Percentiles rank a stretch among this genome's conserved stretches.
These are phyloP conservation scores for Parascedosporium putredinis DNA, from an alignment of 2,329 filamentous ascomycete species.

Conservation along the genomic window DNA sequence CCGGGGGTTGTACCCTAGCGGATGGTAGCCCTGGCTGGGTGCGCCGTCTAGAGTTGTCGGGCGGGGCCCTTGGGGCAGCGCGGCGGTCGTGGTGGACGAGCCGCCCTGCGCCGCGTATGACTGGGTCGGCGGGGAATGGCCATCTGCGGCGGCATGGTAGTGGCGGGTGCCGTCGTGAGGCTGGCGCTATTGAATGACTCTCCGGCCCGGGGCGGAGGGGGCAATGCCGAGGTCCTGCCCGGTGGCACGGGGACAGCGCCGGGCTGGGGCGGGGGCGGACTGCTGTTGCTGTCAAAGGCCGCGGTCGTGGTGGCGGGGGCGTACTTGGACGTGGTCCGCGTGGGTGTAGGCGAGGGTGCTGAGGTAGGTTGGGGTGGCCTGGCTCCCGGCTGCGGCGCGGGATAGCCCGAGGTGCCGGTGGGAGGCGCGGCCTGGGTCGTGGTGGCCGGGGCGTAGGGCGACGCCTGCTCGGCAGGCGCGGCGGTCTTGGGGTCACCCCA, in stretches of 20 bases:
- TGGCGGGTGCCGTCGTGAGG: slow-evolving; percentile 23
- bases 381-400: slow-evolving; percentile 37
- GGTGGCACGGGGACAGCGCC: slow-evolving; percentile 40
- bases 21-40: slow-evolving; percentile 7
- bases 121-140: slow-evolving; percentile 33
- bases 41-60: slow-evolving; percentile 14
- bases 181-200: slow-evolving; percentile 24
- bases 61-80: slow-evolving; percentile 9
- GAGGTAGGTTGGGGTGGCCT: slow-evolving; percentile 31
- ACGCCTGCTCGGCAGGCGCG: slow-evolving; percentile 10
- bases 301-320: slow-evolving; percentile 28
- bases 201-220: slow-evolving; percentile 41
- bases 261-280: slow-evolving; percentile 46
- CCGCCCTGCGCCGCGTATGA: slow-evolving; percentile 29
- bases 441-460: slow-evolving; percentile 8
- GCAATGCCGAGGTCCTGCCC: slow-evolving; percentile 22
- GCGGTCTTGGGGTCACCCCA: slow-evolving; percentile 37
- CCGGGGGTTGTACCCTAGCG: neutral
- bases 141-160: slow-evolving; percentile 38
- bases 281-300: slow-evolving; percentile 15
- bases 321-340: slow-evolving; percentile 21
- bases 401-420: slow-evolving; percentile 22
- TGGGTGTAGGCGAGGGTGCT: slow-evolving; percentile 25
- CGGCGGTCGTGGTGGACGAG: slow-evolving; percentile 21
- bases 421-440: slow-evolving; percentile 19